Conservation (phyloP, 257 asterid genomes). For the Solanum ahanhuiri region DNA sequence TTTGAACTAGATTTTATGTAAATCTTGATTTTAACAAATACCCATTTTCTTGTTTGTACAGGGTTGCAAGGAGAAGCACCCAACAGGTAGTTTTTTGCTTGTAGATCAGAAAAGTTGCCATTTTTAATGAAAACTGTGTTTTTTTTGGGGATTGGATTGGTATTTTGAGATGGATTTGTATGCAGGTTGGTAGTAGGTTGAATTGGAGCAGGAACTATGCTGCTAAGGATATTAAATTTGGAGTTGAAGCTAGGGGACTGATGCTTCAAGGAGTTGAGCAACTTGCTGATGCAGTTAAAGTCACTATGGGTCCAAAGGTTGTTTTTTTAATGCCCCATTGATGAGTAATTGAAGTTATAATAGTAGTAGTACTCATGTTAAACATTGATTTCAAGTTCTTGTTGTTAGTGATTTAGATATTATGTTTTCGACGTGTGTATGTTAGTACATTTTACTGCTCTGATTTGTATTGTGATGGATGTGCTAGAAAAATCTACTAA, state of each 20-base stretch:
- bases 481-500: background rate
- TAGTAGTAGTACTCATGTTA: background rate
- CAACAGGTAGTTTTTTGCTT: constrained; percentile 32
- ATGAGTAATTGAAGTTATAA: background rate
- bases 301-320: constrained; percentile 98
- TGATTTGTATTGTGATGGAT: background rate
- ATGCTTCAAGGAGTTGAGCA: constrained; percentile 96
- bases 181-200: constrained; percentile 52
- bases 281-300: constrained; percentile 88
- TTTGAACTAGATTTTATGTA: background rate
- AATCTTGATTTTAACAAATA: background rate
- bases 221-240: constrained; percentile 82
- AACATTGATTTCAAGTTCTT: background rate
- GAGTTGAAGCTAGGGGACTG: constrained; percentile 80
- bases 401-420: background rate
- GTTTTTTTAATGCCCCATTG: background rate
- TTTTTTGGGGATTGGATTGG: background rate
- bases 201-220: constrained; percentile 77
- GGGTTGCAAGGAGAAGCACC: constrained; percentile 49
- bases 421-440: background rate
- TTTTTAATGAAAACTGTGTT: background rate
- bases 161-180: background rate
- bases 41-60: constrained; percentile 14
- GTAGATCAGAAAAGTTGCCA: background rate
- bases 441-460: background rate